Base-by-base conservation (phyloP, 805 yeast species). In the Cyberlindnera sargentensis region DNA sequence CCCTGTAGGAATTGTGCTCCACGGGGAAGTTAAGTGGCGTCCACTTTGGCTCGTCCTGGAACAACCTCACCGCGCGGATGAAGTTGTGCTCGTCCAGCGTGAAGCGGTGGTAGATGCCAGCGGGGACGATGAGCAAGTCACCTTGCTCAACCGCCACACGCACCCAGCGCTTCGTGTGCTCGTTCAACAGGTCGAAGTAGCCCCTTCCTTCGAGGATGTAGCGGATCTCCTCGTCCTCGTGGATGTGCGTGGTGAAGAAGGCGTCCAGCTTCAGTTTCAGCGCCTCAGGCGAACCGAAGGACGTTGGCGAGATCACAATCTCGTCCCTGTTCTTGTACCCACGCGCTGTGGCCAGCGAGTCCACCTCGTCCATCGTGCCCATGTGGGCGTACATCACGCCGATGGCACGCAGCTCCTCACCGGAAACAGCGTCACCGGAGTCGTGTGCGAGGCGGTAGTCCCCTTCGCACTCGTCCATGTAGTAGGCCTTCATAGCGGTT, bases 41-140 rank as follows among this genome's bases (percentile, higher is more conserved):
- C 99, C 99, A 91, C 62, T 89, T 91, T 27, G 98, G 98, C 66
- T 90, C 96, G 54, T 88, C 96, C 62, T 88, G 79, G 69, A 91
- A 91, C 53, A 91, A 66, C 51, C 99, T 71, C 56, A 85, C 61
- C 4, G 98, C 95, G 46, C 76, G 75, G 52, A 91, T 82, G 51
- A 75, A 74, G 61, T 80, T 78, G 40, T 67, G 58, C 36, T 69
- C 64, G 8, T 88, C 73, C 50, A 91, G 71, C 2, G 97, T 88
- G 64, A 91, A 91, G 26, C 99, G 75, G 65, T 91, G 99, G 62
- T 87, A 91, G 32, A 91, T 88, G 0, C 98, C 98, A 1, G 95
- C 88, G 0, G 99, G 99, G 30, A 84, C 68, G 41, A 85, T 74
- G 44, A 84, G 59, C 40, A 79, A 56, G 57, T 91, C 98, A 37